Evolutionary conservation across 257 asterid genomes (phyloP).

Genomic region (Nicotiana obtusifolia): DNA sequence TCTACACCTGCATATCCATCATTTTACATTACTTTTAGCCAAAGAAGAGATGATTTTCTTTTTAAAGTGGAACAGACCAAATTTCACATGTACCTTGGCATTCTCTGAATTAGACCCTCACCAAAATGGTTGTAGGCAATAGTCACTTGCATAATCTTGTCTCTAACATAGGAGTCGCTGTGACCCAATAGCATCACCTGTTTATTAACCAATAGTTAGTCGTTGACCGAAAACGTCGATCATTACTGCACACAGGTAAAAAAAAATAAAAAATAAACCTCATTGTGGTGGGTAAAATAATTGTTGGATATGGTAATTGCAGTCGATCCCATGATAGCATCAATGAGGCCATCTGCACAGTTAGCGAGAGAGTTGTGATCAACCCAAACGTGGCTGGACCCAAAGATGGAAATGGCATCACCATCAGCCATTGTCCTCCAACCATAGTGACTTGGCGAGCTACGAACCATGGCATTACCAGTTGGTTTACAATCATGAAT

Average conservation of each 20-base stretch:
- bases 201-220: background rate
- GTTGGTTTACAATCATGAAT: constrained; percentile 72
- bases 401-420: constrained; percentile 74
- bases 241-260: background rate
- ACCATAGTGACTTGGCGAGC: constrained; percentile 68
- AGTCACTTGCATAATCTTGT: constrained; percentile 51
- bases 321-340: constrained; percentile 83
- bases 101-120: constrained; percentile 48
- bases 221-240: background rate
- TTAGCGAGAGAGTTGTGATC: constrained; percentile 75
- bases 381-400: constrained; percentile 76
- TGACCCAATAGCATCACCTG: constrained; percentile 58
- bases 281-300: constrained; percentile 79
- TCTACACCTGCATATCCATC: constrained; percentile 59
- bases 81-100: constrained; percentile 37
- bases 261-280: constrained; percentile 33
- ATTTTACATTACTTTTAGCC: background rate
- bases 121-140: constrained; percentile 58
- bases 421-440: constrained; percentile 92
- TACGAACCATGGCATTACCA: constrained; percentile 85
- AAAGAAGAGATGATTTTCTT: background rate
- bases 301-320: constrained; percentile 85
- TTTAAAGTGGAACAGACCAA: background rate
- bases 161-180: constrained; percentile 36
- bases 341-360: constrained; percentile 84